Conservation (phyloP, 805 yeast species). For the Myxozyma vanderwaltii region DNA sequence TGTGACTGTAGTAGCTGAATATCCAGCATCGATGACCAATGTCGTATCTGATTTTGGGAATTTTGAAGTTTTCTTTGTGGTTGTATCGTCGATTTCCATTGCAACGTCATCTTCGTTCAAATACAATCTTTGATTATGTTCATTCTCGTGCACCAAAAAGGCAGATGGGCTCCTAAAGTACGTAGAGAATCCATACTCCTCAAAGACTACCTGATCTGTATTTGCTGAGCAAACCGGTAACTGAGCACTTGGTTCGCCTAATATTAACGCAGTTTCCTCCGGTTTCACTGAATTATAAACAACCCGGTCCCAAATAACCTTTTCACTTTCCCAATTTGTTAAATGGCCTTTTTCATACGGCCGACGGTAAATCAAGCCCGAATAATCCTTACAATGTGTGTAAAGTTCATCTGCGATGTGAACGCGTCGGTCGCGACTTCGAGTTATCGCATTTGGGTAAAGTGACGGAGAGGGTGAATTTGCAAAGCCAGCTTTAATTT, state of each 20-base stretch:
- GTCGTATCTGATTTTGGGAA: conserved; percentile 55
- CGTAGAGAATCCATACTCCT: conserved; percentile 80
- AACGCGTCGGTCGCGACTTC: conserved; percentile 72
- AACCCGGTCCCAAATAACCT: conserved; percentile 85
- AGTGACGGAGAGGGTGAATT: conserved; percentile 39
- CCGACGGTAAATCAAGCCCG: conserved; percentile 71
- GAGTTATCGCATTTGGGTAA: conserved; percentile 69
- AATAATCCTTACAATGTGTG: conserved; percentile 64
- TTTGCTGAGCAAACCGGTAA: conserved; percentile 78
- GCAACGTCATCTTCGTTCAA: neutral
- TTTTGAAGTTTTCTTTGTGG: neutral
- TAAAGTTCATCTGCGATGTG: conserved; percentile 70
- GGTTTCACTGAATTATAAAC: conserved; percentile 47
- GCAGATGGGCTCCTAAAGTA: conserved; percentile 64
- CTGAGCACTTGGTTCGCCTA: conserved; percentile 81
- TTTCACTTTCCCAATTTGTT: conserved; percentile 87
- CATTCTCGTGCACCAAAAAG: conserved; percentile 25
- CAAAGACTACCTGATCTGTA: conserved; percentile 90
- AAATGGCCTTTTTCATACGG: conserved; percentile 90
- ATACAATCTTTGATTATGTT: conserved; percentile 1
- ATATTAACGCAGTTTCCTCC: conserved; percentile 58
- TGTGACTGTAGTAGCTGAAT: conserved; percentile 78
- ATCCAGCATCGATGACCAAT: conserved; percentile 86
- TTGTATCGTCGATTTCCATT: neutral
- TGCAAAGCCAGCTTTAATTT: conserved; percentile 62